Percentiles rank a stretch among this genome's conserved stretches.
phyloP scores from a whole-genome alignment of 2,329 filamentous ascomycete genomes.

The Alternaria metachromatica region DNA sequence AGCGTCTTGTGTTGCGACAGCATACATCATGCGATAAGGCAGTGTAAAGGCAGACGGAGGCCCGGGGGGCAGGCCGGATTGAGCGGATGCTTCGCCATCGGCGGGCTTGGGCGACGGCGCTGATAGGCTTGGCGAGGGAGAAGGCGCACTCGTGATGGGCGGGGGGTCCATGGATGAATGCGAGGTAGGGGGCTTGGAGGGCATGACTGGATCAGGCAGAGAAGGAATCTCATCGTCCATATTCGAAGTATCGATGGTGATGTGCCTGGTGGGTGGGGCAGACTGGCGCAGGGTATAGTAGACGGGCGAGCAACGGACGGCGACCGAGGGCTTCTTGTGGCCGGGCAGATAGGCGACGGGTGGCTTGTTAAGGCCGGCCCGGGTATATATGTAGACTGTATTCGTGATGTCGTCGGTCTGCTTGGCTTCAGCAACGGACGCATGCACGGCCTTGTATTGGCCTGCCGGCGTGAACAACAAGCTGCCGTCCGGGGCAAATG shows the following conservation, averaged over 20 bases:
- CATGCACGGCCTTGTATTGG: conserved; percentile 85
- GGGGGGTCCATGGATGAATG: conserved; percentile 82
- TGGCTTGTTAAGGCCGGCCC: conserved; percentile 94
- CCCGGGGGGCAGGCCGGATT: conserved; percentile 58
- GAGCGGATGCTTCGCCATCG: conserved; percentile 61
- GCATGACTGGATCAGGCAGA: conserved; percentile 79
- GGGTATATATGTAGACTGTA: conserved; percentile 97
- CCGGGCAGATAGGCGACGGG: conserved; percentile 94
- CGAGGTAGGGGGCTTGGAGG: conserved; percentile 63
- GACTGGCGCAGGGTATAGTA: conserved; percentile 79
- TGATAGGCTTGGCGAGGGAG: conserved; percentile 57
- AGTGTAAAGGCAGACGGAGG: conserved; percentile 75
- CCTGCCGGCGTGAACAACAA: conserved; percentile 92
- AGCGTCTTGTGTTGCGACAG: conserved; percentile 94
- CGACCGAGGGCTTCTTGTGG: conserved; percentile 97
- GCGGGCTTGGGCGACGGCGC: conserved; percentile 59
- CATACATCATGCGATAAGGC: conserved; percentile 93
- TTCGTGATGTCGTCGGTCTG: conserved; percentile 87
- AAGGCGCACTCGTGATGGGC: conserved; percentile 64
- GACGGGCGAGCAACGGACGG: conserved; percentile 90
- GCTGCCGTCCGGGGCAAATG: conserved; percentile 94
- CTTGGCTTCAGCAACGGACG: conserved; percentile 71
- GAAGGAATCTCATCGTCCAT: conserved; percentile 82
- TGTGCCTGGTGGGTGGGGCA: conserved; percentile 76
- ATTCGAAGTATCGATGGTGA: conserved; percentile 93